Percentiles rank a stretch among this genome's conserved stretches.
Evolutionary conservation across 805 yeast genomes (phyloP).

Genomic region (Monosporozyma aquatica): DNA sequence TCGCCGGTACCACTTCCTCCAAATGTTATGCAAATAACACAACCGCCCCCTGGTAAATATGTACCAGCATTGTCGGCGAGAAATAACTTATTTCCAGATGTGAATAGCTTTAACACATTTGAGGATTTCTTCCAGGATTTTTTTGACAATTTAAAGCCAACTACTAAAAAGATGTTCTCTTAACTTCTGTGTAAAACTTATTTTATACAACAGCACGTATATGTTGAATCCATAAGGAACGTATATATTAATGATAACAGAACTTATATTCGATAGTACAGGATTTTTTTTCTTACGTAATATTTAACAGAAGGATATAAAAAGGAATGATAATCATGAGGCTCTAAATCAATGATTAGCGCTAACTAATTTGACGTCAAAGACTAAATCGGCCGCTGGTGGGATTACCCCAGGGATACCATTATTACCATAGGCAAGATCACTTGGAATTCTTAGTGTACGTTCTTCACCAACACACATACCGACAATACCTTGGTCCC

Average conservation of each 20-base stretch:
- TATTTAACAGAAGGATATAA: too few relatives aligned
- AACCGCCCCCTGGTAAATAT: background rate
- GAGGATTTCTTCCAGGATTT: slow-evolving; percentile 50
- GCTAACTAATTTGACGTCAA: slow-evolving; percentile 26
- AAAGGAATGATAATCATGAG: too few relatives aligned
- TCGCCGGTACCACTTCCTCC: background rate
- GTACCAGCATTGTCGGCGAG: background rate
- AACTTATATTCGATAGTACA: too few relatives aligned
- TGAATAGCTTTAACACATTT: slow-evolving; percentile 41
- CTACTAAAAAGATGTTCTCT: slow-evolving; percentile 26
- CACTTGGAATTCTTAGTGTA: slow-evolving; percentile 68
- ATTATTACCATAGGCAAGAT: slow-evolving; percentile 64
- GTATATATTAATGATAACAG: too few relatives aligned
- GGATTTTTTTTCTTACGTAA: too few relatives aligned
- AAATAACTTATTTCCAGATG: slow-evolving; percentile 33
- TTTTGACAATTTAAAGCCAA: slow-evolving; percentile 31
- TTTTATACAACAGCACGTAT: too few relatives aligned
- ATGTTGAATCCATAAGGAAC: background rate
- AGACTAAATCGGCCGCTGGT: slow-evolving; percentile 56
- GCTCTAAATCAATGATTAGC: slow-evolving; percentile 3
- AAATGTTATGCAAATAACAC: background rate
- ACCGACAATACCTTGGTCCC: slow-evolving; percentile 78
- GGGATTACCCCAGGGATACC: slow-evolving; percentile 78
- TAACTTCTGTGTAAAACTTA: too few relatives aligned
- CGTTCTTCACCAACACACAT: slow-evolving; percentile 90